Base-by-base conservation (phyloP, 257 asterid species). In the Nicotiana otophora region DNA sequence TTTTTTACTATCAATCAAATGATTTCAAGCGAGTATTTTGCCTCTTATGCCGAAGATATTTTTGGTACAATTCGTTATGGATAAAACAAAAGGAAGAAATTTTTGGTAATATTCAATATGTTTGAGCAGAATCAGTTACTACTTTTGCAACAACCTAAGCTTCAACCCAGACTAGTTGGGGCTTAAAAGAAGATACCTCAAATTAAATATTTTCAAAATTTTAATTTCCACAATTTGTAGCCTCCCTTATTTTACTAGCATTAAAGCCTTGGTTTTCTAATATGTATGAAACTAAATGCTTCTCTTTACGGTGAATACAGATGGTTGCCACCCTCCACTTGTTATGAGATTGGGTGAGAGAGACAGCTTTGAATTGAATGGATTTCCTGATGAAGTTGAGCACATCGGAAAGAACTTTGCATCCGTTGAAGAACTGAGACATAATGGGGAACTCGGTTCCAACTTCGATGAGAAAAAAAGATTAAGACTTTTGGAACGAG, bases 401-500 rank as follows among this genome's bases (percentile, higher is more conserved):
- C 76, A 83, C 68, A 80, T 67, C 42, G 81, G 42, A 67, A 54
- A 67, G 46, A 85, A 87, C n/a, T 55, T 77, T 23, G 83, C 74
- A 19, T 84, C 81, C 58, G 72, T 82, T 63, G 89, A 83, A 14
- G 93, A 87, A 26, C 65, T 66, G n/a, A 81, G 30, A 15, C 58
- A 51, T 17, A 26, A 64, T 55, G 69, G 16, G 23, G 76, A 81
- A 58, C 28, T 28, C 5, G 34, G 31, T 63, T 67, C 64, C 48
- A 75, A 57, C 15, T 46, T 55, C 28, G 62, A 82, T 53, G 94
- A 90, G 77, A 79, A 83, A 78, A 81, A 82, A 60, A 64, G 84
- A 60, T 84, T 88, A 57, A 89, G 85, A 66, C 48, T 85, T 64
- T 89, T 96, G 88, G 93, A 89, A 83, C 90, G 82, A 85, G 92